A percentile compares a stretch with the other conserved stretches of the same genome.
Evolutionary conservation across 306 rosid species (phyloP).

Genomic region (Lotus japonicus): DNA sequence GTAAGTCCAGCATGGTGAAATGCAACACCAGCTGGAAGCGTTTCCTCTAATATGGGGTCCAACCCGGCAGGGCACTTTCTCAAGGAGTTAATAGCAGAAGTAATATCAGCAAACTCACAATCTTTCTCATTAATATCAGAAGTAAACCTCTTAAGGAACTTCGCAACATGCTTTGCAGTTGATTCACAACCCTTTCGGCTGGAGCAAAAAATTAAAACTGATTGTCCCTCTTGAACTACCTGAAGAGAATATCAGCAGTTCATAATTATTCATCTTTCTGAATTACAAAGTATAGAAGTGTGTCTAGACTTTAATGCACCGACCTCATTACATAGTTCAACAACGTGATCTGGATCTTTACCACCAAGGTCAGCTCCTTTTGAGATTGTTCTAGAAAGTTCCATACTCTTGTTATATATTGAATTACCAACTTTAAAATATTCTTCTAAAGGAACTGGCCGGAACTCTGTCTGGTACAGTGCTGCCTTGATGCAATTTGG

Average conservation of each 20-base stretch:
- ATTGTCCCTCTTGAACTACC: constrained; percentile 96
- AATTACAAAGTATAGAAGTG: constrained; percentile 15
- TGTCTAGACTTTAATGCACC: constrained; percentile 17
- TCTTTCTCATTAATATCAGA: constrained; percentile 35
- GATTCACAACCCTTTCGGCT: constrained; percentile 99
- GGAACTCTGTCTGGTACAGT: constrained; percentile 84
- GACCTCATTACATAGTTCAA: constrained; percentile 94
- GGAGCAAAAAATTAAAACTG: constrained; percentile 91
- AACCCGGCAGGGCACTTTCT: constrained; percentile 81
- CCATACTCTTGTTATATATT: constrained; percentile 77
- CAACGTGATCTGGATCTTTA: constrained; percentile 97
- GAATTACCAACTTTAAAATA: constrained; percentile 81
- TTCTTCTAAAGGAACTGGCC: constrained; percentile 98
- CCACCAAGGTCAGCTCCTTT: constrained; percentile 77
- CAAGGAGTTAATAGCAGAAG: constrained; percentile 68
- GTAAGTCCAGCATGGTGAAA: constrained; percentile 99
- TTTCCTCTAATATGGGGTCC: constrained; percentile 87
- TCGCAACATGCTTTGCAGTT: constrained; percentile 82
- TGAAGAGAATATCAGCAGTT: constrained; percentile 32
- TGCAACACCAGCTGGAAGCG: constrained; percentile 87
- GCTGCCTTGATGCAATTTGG: constrained; percentile 71
- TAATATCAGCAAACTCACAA: constrained; percentile 56
- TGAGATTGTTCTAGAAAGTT: constrained; percentile 61
- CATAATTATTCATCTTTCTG: constrained; percentile 11
- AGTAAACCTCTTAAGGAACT: constrained; percentile 59